Evolutionary conservation across 2,329 filamentous ascomycete species (phyloP), one percentile per base, ranked within the genome.

Genomic region (Trichophyton mentagrophytes): DNA sequence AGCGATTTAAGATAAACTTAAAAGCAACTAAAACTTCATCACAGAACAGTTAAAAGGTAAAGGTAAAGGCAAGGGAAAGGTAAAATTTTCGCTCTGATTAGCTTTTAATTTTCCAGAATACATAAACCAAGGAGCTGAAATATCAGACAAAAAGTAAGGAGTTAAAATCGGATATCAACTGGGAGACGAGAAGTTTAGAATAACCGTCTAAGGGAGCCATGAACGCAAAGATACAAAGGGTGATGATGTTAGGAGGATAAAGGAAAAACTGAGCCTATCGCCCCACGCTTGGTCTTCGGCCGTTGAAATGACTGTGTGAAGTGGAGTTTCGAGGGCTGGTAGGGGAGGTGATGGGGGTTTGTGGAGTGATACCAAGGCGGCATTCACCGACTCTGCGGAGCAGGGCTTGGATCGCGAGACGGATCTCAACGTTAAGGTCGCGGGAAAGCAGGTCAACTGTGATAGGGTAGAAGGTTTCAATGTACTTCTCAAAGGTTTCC

Each of bases 321-420:
- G 73, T 61, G 8, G 71, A 74, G 60, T 69, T 70, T 58, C 72
- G 69, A 57, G 74, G 73, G 42, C 68, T 70, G 15, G 64, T 69
- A 63, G 67, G 71, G 63, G 64, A 66, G n/a, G 68, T 66, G 7
- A 62, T 17, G n/a, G 66, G 67, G 40, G 70, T 61, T 33, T 59
- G 63, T 6, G 63, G 60, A 57, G 76, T 70, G 65, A 82, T 73
- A 6, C 79, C 80, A 59, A 84, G 69, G 61, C 76, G 77, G 59
- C 88, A 83, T 74, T 97, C 92, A 58, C 93, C 95, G 1, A 97
- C 86, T 42, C 91, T 81, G 66, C 86, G 81, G 64, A 96, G 79
- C 25, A 97, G 80, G 0, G 84, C 81, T 64, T 96, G 85, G 47
- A 99, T 79, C 0, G 89, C 87, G 8, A 83, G 75, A 63, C 95